These are phyloP conservation scores for Oryza longistaminata DNA, from an alignment of 176 grass and related monocot species.

Conservation along the genomic window DNA sequence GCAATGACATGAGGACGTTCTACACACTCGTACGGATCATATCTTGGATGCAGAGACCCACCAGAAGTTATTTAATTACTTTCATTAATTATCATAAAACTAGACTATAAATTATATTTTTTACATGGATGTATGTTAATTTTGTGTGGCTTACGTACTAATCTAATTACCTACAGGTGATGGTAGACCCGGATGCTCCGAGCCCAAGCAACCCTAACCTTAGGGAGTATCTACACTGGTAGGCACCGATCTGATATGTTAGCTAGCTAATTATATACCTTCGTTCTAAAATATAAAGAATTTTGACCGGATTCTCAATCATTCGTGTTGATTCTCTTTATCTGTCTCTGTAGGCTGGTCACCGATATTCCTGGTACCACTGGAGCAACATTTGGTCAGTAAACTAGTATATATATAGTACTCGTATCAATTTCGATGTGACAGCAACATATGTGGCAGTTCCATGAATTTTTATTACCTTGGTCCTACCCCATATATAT, in stretches of 20 bases:
- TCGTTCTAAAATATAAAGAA: too few species aligned
- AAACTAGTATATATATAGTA: too few species aligned
- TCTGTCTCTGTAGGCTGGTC: conserved; percentile 57
- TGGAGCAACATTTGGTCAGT: conserved; percentile 49
- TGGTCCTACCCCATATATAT: too few species aligned
- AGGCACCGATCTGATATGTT: neutral
- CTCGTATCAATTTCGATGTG: too few species aligned
- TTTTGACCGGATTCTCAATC: neutral
- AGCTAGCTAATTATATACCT: too few species aligned
- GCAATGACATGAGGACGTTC: conserved; percentile 72
- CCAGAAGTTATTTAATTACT: too few species aligned
- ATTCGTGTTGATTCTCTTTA: neutral
- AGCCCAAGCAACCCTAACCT: conserved; percentile 68
- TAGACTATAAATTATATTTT: neutral
- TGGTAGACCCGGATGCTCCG: conserved; percentile 86
- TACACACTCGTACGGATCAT: conserved; percentile 69
- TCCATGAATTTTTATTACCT: too few species aligned
- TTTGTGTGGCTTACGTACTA: neutral
- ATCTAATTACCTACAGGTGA: conserved; percentile 37
- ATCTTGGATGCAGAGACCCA: too few species aligned
- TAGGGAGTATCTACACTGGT: conserved; percentile 82
- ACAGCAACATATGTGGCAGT: too few species aligned
- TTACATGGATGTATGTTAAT: neutral
- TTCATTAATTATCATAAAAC: too few species aligned
- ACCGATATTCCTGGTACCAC: conserved; percentile 75